Conservation (phyloP, 495 filamentous ascomycete species). For the Penicillium alfredii region DNA sequence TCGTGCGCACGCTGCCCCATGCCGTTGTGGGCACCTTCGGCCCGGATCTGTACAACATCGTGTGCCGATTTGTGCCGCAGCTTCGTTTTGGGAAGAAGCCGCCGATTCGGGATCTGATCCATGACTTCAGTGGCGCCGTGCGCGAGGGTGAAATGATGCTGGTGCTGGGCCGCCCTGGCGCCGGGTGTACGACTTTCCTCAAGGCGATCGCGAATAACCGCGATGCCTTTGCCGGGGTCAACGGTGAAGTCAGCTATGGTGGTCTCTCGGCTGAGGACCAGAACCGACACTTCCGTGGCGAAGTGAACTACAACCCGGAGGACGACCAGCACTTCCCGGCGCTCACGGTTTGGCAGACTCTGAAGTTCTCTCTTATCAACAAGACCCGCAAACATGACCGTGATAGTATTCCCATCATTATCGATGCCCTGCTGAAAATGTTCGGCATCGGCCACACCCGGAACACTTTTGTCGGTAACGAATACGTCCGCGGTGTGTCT, state of each 20-base stretch:
- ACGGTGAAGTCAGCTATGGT: slow-evolving; percentile 70
- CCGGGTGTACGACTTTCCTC: slow-evolving; percentile 76
- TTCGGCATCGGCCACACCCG: slow-evolving; percentile 78
- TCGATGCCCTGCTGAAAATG: slow-evolving; percentile 58
- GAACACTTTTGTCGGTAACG: slow-evolving; percentile 80
- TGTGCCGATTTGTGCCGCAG: slow-evolving; percentile 59
- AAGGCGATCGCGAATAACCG: slow-evolving; percentile 71
- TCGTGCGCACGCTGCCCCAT: slow-evolving; percentile 69
- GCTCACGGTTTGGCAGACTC: slow-evolving; percentile 73
- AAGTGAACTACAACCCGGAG: slow-evolving; percentile 79
- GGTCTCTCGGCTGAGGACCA: slow-evolving; percentile 67
- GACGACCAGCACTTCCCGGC: slow-evolving; percentile 76
- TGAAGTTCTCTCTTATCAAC: slow-evolving; percentile 77
- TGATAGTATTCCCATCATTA: slow-evolving; percentile 60
- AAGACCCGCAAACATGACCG: slow-evolving; percentile 73
- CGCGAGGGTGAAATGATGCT: slow-evolving; percentile 80
- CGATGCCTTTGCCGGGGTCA: slow-evolving; percentile 56
- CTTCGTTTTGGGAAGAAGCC: slow-evolving; percentile 48
- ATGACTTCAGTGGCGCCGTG: slow-evolving; percentile 74
- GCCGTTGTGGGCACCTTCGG: slow-evolving; percentile 81
- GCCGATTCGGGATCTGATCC: slow-evolving; percentile 55
- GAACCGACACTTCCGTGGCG: slow-evolving; percentile 63
- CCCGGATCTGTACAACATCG: slow-evolving; percentile 68
- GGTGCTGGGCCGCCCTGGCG: slow-evolving; percentile 73
- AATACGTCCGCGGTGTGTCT: slow-evolving; percentile 68